Base-by-base conservation (phyloP, 768 basidiomycete species). In the Hericium alpestre region DNA sequence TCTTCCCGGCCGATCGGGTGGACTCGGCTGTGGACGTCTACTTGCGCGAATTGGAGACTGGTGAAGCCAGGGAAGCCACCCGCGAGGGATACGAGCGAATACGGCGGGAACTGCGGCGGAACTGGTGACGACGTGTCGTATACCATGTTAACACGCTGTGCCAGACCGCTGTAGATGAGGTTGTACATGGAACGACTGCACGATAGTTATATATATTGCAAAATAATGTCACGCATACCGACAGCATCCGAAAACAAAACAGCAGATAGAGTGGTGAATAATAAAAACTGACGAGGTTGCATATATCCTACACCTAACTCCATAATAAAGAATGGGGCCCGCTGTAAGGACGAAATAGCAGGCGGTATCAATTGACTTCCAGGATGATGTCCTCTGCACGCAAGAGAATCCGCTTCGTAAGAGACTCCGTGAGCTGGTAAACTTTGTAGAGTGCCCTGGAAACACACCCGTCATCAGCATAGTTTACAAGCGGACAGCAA, bases 331-430 rank as follows among this genome's bases (percentile, higher is more conserved):
- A 32, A 6, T 32, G 9, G 32, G 6, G 32, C 32, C 32, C 9
- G 9, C 32, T 32, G 32, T 10, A 32, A 7, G 32, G 3, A 4
- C 25, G 25, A 25, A 3, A 4, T 32, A 32, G 32, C 32, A 32
- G 32, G 32, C 32, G 32, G 32, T 32, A 32, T 32, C 32, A 80
- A 60, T 76, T 76, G 54, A 90, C 89, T 69, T 91, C 89, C 38
- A 91, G 72, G 58, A 91, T 90, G 2, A 82, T 84, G 67, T 89
- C 84, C 65, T 91, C 89, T 4, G 88, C 88, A 37, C 84, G 80
- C 9, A 81, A 72, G 38, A 91, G 73, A 20, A 86, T 55, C 22
- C 80, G 76, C 64, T 84, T 81, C 1, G 84, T 78, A 37, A 79
- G 64, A 38, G 65, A 72, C 65, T 86, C 76, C 1, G 86, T 90